Base-by-base conservation (phyloP, 257 asterid species). In the Solanum commersonii region DNA sequence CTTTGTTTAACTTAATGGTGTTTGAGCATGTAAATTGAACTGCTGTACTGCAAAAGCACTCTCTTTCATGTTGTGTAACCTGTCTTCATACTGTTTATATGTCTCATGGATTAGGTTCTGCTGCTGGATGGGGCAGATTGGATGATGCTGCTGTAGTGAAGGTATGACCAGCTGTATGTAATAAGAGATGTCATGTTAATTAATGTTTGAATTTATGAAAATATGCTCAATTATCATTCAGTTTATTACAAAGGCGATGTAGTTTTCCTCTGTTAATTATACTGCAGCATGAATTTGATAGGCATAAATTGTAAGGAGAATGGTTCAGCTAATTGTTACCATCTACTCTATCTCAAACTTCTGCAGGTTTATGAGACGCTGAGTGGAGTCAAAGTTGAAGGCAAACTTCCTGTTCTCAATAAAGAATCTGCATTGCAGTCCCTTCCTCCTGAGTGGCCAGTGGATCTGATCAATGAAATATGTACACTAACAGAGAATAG, bases 81-180 rank as follows among this genome's bases (percentile, higher is more conserved):
- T 82, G 44, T 49, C 4, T 82, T 82, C 44, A 10, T 49, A 20
- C 42, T 49, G 38, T 18, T 46, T 6, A 59, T 10, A 59, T 59
- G 11, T 59, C 67, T 59, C 27, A 59, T 20, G 67, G 87, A 78
- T 86, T 92, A 97, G 99, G 99, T 91, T 97, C 99, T 35, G 98
- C 99, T 88, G 96, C 98, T 88, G 99, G 99, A 89, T 97, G 99
- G 99, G 99, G 99, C 37, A 95, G 95, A 83, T 90, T 97, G 74
- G 99, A 97, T 89, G 99, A 97, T 94, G 91, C 98, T 71, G 95
- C 95, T 73, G 98, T 97, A 83, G 99, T 97, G 38, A 97, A 97
- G 99, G 99, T 97, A 88, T 87, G 78, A 16, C 31, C 86, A 88
- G 88, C 86, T 84, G 74, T 86, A 60, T 86, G 16, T 49, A 40